These are phyloP conservation scores for Bisporella sp. DNA, from an alignment of 2,329 filamentous ascomycete species.

Conservation along the genomic window DNA sequence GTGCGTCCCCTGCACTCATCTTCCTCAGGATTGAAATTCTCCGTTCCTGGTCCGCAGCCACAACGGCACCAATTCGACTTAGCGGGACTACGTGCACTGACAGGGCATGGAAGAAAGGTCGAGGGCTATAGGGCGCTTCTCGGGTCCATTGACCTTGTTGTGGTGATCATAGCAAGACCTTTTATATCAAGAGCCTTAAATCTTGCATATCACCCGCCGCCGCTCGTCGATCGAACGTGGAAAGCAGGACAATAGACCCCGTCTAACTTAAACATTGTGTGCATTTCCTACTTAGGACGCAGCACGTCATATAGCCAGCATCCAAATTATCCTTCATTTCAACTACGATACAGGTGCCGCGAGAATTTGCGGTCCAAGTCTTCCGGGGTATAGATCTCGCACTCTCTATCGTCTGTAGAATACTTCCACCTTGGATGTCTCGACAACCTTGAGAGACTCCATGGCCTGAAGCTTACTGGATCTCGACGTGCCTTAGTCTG, in stretches of 20 bases:
- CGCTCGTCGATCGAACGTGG: constrained; percentile 25
- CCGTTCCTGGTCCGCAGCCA: constrained; percentile 12
- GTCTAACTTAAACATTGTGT: constrained; percentile 14
- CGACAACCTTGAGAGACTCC: constrained; percentile 7
- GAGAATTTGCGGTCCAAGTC: constrained; percentile 15
- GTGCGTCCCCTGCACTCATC: constrained; percentile 21
- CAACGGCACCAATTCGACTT: constrained; percentile 1
- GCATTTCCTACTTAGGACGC: constrained; percentile 17
- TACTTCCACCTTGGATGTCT: constrained; percentile 14
- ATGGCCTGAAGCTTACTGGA: too few species aligned
- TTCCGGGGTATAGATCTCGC: constrained; percentile 20
- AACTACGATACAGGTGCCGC: constrained; percentile 22
- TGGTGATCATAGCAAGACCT: constrained; percentile 23
- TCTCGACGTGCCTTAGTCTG: too few species aligned
- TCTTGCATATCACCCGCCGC: constrained; percentile 26
- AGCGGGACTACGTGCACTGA: constrained; percentile 16
- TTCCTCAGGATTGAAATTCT: constrained; percentile 14
- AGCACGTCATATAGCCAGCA: constrained; percentile 25
- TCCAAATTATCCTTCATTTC: constrained; percentile 26
- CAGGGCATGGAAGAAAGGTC: constrained; percentile 17
- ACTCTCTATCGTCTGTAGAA: constrained; percentile 13
- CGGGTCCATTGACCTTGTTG: constrained; percentile 24
- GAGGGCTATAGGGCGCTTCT: constrained; percentile 20
- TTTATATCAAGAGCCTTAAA: constrained; percentile 21
- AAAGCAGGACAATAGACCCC: constrained; percentile 21